Percentiles rank a stretch among this genome's conserved stretches.
phyloP scores from a whole-genome alignment of 495 filamentous ascomycete species.

The Aspergillus diversus region DNA sequence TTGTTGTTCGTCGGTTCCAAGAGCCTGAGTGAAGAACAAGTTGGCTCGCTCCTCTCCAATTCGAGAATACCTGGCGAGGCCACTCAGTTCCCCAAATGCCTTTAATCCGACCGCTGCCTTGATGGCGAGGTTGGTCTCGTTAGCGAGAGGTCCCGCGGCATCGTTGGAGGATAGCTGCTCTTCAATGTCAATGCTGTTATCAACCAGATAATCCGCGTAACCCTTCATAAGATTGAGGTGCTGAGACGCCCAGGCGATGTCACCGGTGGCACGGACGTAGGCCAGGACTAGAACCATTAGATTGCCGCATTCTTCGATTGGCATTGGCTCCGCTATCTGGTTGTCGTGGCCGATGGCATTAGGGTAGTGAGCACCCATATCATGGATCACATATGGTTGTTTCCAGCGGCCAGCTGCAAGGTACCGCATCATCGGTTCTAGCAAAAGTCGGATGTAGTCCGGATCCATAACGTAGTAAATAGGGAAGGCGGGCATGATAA shows the following conservation, averaged over 20 bases:
- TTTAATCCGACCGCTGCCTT: conserved; percentile 59
- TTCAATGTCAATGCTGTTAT: conserved; percentile 50
- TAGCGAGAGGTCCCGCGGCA: conserved; percentile 51
- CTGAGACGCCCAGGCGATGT: conserved; percentile 38
- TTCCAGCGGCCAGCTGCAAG: conserved; percentile 49
- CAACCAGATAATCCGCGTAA: conserved; percentile 58
- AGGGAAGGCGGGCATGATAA: conserved; percentile 54
- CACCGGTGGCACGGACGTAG: conserved; percentile 47
- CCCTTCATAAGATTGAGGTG: conserved; percentile 40
- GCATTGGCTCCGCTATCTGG: conserved; percentile 49
- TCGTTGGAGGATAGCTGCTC: conserved; percentile 61
- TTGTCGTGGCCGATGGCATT: conserved; percentile 54
- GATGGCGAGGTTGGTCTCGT: conserved; percentile 61
- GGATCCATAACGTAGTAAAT: conserved; percentile 54
- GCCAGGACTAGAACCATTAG: conserved; percentile 48
- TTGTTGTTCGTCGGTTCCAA: conserved; percentile 38
- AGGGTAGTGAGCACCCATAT: conserved; percentile 51
- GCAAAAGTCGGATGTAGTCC: conserved; percentile 50
- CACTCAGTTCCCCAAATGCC: conserved; percentile 49
- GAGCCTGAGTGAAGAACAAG: conserved; percentile 42
- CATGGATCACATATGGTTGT: conserved; percentile 49
- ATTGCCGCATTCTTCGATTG: conserved; percentile 52
- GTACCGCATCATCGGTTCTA: conserved; percentile 55
- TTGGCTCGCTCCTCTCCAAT: conserved; percentile 44
- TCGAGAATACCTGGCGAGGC: conserved; percentile 40